phyloP scores from a whole-genome alignment of 768 basidiomycete genomes.

The Pleurotus ostreatus region DNA sequence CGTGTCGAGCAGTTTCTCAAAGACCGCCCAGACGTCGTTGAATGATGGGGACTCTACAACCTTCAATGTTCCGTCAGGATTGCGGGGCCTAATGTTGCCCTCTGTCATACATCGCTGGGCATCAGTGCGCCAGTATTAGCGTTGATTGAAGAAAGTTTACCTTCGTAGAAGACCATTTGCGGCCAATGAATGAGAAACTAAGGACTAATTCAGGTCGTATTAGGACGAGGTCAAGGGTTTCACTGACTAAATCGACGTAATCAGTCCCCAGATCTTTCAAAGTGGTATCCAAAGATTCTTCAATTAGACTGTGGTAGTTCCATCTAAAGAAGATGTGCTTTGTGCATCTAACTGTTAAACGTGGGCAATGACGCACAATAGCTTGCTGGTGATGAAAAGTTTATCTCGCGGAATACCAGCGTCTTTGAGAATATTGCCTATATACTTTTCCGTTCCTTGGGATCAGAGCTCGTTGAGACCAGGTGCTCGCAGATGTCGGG shows the following conservation, averaged over 20 bases:
- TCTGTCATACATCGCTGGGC: conserved; percentile 2
- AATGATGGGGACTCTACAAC: conserved; percentile 26
- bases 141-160: conserved; percentile 15
- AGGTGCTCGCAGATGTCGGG: neutral
- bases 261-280: conserved; percentile 34
- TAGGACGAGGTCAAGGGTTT: neutral
- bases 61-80: conserved; percentile 31
- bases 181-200: conserved; percentile 54
- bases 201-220: neutral
- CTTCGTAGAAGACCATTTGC: conserved; percentile 28
- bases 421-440: conserved; percentile 39
- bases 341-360: neutral
- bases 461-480: neutral
- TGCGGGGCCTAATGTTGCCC: conserved; percentile 15
- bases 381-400: conserved; percentile 49
- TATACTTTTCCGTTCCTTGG: conserved; percentile 33
- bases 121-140: neutral
- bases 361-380: conserved; percentile 25
- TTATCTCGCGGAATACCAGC: conserved; percentile 48
- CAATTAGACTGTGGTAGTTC: conserved; percentile 33
- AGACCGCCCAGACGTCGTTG: conserved; percentile 44
- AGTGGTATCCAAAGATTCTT: conserved; percentile 35
- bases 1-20: conserved; percentile 44
- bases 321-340: conserved; percentile 18
- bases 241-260: conserved; percentile 43